A percentile compares a stretch with the other conserved stretches of the same genome.
Conservation (phyloP, 768 basidiomycete genomes). For the Leccinum broughii region DNA sequence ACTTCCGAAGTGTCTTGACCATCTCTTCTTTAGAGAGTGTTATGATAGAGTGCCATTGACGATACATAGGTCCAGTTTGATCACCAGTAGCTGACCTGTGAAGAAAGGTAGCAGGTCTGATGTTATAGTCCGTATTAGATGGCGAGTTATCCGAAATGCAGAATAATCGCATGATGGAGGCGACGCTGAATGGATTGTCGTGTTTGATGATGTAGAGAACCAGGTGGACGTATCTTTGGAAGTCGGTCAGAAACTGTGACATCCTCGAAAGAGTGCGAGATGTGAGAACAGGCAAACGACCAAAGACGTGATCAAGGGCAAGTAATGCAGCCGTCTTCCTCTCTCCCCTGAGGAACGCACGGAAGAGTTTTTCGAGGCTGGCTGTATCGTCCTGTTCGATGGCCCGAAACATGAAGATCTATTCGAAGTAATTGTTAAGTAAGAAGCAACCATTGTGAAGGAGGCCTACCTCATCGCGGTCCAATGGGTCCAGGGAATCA, state of each 20-base stretch:
- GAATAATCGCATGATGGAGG: constrained; percentile 32
- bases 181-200: constrained; percentile 5
- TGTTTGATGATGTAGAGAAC: constrained; percentile 3
- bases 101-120: constrained; percentile 13
- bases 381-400: constrained; percentile 25
- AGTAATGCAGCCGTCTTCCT: constrained; percentile 8
- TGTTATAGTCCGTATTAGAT: not conserved
- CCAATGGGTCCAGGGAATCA: constrained; percentile 9
- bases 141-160: constrained; percentile 7
- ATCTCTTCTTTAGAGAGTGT: constrained; percentile 23
- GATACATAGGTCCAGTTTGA: not conserved
- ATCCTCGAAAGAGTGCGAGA: constrained; percentile 21
- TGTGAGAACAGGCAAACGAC: constrained; percentile 14
- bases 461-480: constrained; percentile 13
- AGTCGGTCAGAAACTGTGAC: constrained; percentile 5
- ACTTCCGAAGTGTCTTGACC: constrained; percentile 22
- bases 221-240: constrained; percentile 9
- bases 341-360: constrained; percentile 23
- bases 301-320: constrained; percentile 10
- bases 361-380: constrained; percentile 35
- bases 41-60: not conserved
- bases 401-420: constrained; percentile 36
- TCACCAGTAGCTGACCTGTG: constrained; percentile 2
- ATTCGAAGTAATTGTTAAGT: not conserved
- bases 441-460: not conserved